These are phyloP conservation scores for Suillus luteus DNA, from an alignment of 768 basidiomycete species.

Conservation along the genomic window DNA sequence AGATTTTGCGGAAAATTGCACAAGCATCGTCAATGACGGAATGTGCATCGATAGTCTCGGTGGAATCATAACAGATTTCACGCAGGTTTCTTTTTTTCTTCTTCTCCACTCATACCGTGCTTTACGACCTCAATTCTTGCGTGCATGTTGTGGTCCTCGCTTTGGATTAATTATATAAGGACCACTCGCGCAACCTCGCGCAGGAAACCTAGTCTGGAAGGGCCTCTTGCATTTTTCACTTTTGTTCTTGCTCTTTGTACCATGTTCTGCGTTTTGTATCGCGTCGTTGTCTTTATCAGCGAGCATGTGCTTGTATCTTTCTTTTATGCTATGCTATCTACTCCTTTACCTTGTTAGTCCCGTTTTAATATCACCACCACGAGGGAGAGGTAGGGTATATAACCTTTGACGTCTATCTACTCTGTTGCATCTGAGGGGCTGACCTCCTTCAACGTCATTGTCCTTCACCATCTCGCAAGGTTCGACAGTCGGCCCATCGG, in stretches of 20 bases:
- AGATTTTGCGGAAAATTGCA: constrained; percentile 37
- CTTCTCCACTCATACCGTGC: not conserved
- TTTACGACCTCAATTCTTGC: not conserved
- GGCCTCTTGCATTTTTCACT: not conserved
- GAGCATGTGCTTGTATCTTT: constrained; percentile 1
- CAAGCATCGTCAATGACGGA: constrained; percentile 15
- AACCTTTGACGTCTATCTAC: not conserved
- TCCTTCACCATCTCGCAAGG: not conserved
- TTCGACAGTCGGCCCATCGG: not conserved
- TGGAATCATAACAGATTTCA: not conserved
- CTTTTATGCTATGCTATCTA: constrained; percentile 2
- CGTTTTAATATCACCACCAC: not conserved
- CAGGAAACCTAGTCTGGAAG: not conserved
- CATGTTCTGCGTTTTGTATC: not conserved
- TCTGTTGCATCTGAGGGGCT: not conserved
- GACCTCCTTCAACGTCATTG: not conserved
- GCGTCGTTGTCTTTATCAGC: not conserved
- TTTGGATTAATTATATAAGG: constrained; percentile 8
- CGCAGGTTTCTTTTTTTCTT: not conserved
- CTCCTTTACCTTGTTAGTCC: not conserved
- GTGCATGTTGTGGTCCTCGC: not conserved
- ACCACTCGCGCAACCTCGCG: not conserved
- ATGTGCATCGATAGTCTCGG: constrained; percentile 1
- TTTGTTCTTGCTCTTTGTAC: not conserved
- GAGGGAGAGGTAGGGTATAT: not conserved